Evolutionary conservation across 139 green algal genomes (phyloP).

Genomic region (Chloropicon primus): DNA sequence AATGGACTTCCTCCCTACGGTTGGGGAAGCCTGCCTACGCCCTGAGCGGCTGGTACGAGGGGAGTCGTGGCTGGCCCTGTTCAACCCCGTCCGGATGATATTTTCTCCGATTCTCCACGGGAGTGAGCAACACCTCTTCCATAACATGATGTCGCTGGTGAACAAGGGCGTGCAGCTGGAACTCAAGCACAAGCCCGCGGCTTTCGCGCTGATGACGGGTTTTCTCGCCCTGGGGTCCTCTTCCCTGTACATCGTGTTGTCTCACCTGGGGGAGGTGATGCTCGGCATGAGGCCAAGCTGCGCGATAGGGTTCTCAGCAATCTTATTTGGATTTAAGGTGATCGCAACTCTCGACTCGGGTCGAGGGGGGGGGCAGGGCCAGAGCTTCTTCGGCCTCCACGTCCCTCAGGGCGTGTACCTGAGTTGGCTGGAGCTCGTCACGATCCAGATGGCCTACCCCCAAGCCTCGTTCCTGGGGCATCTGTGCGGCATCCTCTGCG

Average conservation of each 20-base stretch:
- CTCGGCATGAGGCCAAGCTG: constrained; percentile 25
- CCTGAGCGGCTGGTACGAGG: constrained; percentile 21
- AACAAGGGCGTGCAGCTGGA: constrained; percentile 54
- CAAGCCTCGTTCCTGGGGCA: constrained; percentile 52
- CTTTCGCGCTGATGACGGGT: constrained; percentile 34
- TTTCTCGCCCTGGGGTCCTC: constrained; percentile 45
- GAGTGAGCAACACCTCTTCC: constrained; percentile 50
- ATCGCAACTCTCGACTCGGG: background rate
- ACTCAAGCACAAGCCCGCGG: constrained; percentile 22
- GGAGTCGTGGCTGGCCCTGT: background rate
- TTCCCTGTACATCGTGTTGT: constrained; percentile 26
- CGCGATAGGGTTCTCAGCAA: constrained; percentile 47
- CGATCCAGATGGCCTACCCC: constrained; percentile 41
- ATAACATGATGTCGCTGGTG: constrained; percentile 60
- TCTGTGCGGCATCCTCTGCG: constrained; percentile 42
- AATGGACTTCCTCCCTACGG: constrained; percentile 14
- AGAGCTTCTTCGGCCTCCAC: constrained; percentile 25
- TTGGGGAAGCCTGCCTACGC: constrained; percentile 23
- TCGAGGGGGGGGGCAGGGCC: background rate
- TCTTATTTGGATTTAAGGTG: constrained; percentile 43
- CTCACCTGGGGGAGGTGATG: background rate
- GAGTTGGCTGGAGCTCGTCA: constrained; percentile 51
- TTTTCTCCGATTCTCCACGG: constrained; percentile 47
- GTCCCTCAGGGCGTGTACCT: constrained; percentile 38
- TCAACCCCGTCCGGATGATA: constrained; percentile 22